These are phyloP conservation scores for Dalbergia cultrata DNA, from an alignment of 306 rosid species.

Conservation along the genomic window DNA sequence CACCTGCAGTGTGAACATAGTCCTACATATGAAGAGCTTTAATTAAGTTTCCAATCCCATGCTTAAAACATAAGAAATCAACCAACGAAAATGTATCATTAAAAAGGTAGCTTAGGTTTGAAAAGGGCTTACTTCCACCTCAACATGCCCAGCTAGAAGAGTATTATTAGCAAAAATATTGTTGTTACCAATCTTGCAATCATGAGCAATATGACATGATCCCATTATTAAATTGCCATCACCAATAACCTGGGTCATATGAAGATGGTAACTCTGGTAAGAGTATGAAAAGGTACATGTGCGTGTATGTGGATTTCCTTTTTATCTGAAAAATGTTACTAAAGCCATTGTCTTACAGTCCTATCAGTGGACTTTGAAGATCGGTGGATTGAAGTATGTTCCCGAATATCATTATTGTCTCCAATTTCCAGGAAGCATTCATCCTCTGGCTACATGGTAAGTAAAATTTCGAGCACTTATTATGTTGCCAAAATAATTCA, in stretches of 20 bases:
- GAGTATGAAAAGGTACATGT: conserved; percentile 34
- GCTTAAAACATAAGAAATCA: conserved; percentile 17
- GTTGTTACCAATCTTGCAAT: conserved; percentile 84
- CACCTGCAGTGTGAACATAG: conserved; percentile 89
- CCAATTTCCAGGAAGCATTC: conserved; percentile 91
- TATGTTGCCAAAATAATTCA: conserved; percentile 26
- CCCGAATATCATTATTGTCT: conserved; percentile 86
- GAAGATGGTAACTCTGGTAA: conserved; percentile 6
- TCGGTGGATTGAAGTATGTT: conserved; percentile 84
- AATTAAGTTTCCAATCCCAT: conserved; percentile 40
- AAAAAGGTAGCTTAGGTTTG: conserved; percentile 9
- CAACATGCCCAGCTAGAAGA: conserved; percentile 91
- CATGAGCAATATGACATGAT: conserved; percentile 95
- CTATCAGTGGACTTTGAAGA: conserved; percentile 82
- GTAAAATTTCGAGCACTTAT: conserved; percentile 38
- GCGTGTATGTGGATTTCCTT: neutral
- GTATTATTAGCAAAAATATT: conserved; percentile 90
- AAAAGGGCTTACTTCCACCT: conserved; percentile 76
- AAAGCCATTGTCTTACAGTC: conserved; percentile 63
- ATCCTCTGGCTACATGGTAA: conserved; percentile 72
- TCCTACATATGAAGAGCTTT: conserved; percentile 66
- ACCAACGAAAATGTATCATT: conserved; percentile 1
- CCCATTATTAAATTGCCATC: conserved; percentile 95
- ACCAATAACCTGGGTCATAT: conserved; percentile 81
- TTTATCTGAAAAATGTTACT: neutral